phyloP scores from a whole-genome alignment of 2,329 filamentous ascomycete species.

The Lachnellula cervina region DNA sequence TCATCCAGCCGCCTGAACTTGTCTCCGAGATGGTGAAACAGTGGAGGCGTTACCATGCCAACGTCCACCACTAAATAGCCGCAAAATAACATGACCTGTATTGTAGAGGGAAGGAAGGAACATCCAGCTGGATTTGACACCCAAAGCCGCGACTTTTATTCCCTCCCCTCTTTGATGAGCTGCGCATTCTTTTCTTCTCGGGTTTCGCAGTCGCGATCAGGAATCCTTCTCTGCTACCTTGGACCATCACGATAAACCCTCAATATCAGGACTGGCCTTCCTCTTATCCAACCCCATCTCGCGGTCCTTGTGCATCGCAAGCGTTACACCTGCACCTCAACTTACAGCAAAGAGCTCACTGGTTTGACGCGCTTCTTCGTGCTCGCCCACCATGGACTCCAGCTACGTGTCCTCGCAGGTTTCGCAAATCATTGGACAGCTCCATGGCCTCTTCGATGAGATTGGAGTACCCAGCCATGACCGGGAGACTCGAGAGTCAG shows the following conservation, averaged over 20 bases:
- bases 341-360: conserved; percentile 2
- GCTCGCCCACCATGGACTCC: conserved; percentile 63
- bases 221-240: conserved; percentile 16
- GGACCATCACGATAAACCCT: conserved; percentile 4
- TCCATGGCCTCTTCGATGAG: conserved; percentile 94
- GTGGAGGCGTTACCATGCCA: not conserved
- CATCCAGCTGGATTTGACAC: not conserved
- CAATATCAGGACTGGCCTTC: not conserved
- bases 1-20: no score
- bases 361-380: conserved; percentile 8
- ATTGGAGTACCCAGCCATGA: conserved; percentile 95
- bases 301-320: not conserved
- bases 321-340: not conserved
- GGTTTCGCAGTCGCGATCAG: conserved; percentile 27
- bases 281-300: not conserved
- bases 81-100: no score
- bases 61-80: not conserved
- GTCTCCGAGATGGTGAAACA: not conserved
- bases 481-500: conserved; percentile 80
- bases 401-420: conserved; percentile 93
- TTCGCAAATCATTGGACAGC: conserved; percentile 84
- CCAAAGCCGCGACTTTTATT: conserved; percentile 11
- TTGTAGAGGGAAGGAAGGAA: no score
- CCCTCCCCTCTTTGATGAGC: conserved; percentile 22
- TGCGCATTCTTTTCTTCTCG: conserved; percentile 12